Conservation (phyloP, 2,329 filamentous ascomycete species). For the Shiraia bambusicola region DNA sequence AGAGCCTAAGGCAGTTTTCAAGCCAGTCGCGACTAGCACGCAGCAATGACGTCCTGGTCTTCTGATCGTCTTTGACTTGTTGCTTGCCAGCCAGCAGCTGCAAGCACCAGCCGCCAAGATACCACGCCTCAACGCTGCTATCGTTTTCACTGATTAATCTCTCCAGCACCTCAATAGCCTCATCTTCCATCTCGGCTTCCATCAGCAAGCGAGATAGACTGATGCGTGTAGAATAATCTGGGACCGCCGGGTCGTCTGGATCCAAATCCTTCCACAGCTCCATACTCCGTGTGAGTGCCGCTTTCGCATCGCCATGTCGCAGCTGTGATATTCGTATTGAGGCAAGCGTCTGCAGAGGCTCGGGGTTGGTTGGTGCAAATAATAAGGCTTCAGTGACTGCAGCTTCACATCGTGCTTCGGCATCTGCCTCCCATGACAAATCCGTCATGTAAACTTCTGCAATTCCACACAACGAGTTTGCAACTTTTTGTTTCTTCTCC, state of each 20-base stretch:
- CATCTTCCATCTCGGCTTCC: constrained; percentile 82
- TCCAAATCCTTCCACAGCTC: constrained; percentile 79
- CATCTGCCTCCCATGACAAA: constrained; percentile 85
- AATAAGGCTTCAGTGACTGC: constrained; percentile 89
- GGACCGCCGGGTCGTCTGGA: constrained; percentile 70
- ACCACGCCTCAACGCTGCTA: constrained; percentile 93
- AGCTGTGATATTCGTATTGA: constrained; percentile 90
- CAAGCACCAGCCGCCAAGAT: constrained; percentile 91
- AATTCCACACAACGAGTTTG: constrained; percentile 89
- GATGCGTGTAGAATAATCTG: constrained; percentile 83
- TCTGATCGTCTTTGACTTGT: constrained; percentile 55
- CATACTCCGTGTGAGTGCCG: constrained; percentile 76
- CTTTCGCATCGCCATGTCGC: constrained; percentile 74
- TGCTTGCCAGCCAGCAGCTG: constrained; percentile 75
- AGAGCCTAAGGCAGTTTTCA: constrained; percentile 77
- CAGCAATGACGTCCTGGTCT: constrained; percentile 60
- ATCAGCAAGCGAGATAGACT: constrained; percentile 82
- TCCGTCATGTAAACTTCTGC: constrained; percentile 99
- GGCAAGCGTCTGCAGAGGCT: constrained; percentile 93
- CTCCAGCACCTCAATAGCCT: constrained; percentile 83
- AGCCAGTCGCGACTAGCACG: constrained; percentile 81
- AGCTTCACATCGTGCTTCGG: constrained; percentile 82
- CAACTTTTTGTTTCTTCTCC: constrained; percentile 78
- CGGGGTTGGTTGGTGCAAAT: constrained; percentile 76
- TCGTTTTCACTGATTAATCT: constrained; percentile 86